Conservation (phyloP, 257 asterid species). For the Solanum appendiculatum region DNA sequence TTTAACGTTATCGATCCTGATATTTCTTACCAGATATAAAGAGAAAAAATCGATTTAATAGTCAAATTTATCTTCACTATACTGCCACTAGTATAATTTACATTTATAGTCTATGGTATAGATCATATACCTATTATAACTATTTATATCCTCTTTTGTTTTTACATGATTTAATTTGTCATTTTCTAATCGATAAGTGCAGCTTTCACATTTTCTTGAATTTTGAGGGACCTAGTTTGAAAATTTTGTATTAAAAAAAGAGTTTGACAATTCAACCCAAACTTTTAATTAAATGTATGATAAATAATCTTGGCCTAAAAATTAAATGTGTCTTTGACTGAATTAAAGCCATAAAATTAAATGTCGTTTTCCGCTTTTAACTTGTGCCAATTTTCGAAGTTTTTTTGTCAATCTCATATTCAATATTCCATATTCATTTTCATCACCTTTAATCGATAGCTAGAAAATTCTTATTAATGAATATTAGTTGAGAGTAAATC, state of each 20-base stretch:
- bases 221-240: too few species aligned
- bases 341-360: too few species aligned
- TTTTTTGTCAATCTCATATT: too few species aligned
- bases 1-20: too few species aligned
- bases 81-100: background rate
- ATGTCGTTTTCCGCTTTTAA: background rate
- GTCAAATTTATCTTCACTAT: background rate
- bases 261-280: background rate
- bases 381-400: background rate
- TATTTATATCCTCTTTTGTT: background rate
- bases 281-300: background rate
- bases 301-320: background rate
- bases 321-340: background rate
- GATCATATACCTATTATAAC: background rate
- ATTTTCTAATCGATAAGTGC: background rate
- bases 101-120: background rate
- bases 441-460: background rate
- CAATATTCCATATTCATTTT: too few species aligned
- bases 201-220: too few species aligned
- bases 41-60: too few species aligned
- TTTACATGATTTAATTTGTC: background rate
- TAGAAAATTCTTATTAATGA: background rate
- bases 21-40: too few species aligned
- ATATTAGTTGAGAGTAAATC: background rate
- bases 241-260: too few species aligned